Conservation (phyloP, 2,329 filamentous ascomycete genomes). For the Clarireedia hainanense region DNA sequence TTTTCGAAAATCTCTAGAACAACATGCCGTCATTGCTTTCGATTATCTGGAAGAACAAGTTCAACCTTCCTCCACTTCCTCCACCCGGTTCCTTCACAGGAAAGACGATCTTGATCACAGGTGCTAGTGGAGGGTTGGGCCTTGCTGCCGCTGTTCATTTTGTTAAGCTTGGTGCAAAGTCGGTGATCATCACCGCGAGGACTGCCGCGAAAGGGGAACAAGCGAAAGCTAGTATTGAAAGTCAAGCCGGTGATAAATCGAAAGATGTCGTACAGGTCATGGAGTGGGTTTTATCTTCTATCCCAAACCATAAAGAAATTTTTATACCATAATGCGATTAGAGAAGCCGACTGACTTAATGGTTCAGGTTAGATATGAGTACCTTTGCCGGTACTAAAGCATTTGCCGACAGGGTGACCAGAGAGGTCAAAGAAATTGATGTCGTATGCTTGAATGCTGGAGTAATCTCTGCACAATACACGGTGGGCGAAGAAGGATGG, state of each 20-base stretch:
- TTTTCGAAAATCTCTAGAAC: background rate
- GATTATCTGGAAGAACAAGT: constrained; percentile 21
- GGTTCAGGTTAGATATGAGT: constrained; percentile 19
- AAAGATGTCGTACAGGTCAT: constrained; percentile 18
- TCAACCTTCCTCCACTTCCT: constrained; percentile 20
- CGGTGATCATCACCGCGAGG: constrained; percentile 35
- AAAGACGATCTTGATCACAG: constrained; percentile 35
- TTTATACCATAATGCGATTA: too few relatives aligned
- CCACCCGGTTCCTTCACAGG: constrained; percentile 19
- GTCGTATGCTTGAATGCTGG: constrained; percentile 28
- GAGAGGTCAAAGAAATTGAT: constrained; percentile 22
- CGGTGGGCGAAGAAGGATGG: constrained; percentile 34
- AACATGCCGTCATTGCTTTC: background rate
- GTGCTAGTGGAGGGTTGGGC: constrained; percentile 35
- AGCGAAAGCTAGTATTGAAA: constrained; percentile 33
- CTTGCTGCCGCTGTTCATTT: constrained; percentile 35
- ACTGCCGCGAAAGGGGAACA: constrained; percentile 30
- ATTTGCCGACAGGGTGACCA: constrained; percentile 20
- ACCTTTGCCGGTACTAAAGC: constrained; percentile 17
- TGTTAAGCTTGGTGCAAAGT: constrained; percentile 33
- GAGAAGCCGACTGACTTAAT: background rate
- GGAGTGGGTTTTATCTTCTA: background rate
- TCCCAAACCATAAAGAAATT: background rate
- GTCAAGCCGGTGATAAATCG: constrained; percentile 13
- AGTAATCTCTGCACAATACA: constrained; percentile 14